These are phyloP conservation scores for Echites panduratus DNA, from an alignment of 257 asterid species.

Conservation along the genomic window DNA sequence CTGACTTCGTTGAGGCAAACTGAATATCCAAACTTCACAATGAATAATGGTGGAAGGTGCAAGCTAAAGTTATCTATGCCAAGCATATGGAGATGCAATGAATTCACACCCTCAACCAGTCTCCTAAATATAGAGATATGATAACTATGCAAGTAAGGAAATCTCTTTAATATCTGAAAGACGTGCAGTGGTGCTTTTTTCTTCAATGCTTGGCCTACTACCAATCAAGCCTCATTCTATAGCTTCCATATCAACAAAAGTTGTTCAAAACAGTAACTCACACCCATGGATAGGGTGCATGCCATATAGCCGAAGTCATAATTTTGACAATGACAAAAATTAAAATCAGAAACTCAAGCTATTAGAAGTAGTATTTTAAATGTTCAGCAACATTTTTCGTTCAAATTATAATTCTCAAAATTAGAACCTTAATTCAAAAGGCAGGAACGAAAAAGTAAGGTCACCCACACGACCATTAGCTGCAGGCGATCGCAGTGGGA, in stretches of 20 bases:
- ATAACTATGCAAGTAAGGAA: not conserved
- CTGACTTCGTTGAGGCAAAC: not conserved
- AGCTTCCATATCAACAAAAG: not conserved
- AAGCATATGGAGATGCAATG: too few relatives aligned
- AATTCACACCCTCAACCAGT: not conserved
- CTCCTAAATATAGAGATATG: not conserved
- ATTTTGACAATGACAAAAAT: not conserved
- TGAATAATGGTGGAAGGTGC: not conserved
- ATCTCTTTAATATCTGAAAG: not conserved
- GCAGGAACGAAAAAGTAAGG: not conserved
- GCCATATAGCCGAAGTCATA: not conserved
- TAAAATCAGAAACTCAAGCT: not conserved
- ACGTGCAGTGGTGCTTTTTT: not conserved
- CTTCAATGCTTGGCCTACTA: not conserved
- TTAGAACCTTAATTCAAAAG: not conserved
- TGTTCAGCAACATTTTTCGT: not conserved
- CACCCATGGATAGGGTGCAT: not conserved
- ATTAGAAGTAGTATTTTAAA: not conserved
- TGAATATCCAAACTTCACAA: not conserved
- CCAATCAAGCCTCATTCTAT: not conserved
- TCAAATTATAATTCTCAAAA: not conserved
- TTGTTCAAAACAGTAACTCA: not conserved
- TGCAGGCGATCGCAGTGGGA: constrained; percentile 73
- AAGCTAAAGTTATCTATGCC: not conserved
- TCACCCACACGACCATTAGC: not conserved